Base-by-base conservation (phyloP, 768 basidiomycete species). In the Chalciporus piperatus region DNA sequence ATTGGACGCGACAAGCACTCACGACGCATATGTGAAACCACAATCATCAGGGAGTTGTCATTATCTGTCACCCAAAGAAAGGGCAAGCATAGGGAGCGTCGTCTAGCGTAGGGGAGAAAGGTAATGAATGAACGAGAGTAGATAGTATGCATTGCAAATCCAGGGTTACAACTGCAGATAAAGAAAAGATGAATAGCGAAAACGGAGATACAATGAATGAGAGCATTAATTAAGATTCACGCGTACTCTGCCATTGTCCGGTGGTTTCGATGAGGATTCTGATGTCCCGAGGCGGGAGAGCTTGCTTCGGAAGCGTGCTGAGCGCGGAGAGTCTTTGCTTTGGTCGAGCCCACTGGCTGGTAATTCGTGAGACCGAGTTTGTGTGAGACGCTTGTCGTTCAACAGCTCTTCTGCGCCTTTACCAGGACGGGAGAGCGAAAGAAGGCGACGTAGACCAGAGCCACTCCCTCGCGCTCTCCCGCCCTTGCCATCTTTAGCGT, bases 401-500 rank as follows among this genome's bases (percentile, higher is more conserved):
- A 33, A 54, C 46, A 56, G 23, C 32, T 70, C 67, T n/a, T 68
- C 67, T 28, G 59, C 61, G 22, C 69, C 69, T 51, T 55, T 69
- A 27, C 63, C 55, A 4, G 67, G 57, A 17, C 63, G 61, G n/a
- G 68, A 69, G 32, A 69, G 54, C 16, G 68, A 71, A 35, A 71
- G 51, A 22, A 69, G 59, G 22, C 68, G 67, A 33, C 68, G 66
- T 40, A 69, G 37, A 41, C 68, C 68, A 6, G 68, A 68, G 25
- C 67, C 60, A 27, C 62, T 56, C 38, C 66, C 66, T 47, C 62
- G 68, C 41, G 45, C 37, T 27, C 59, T 57, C n/a, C 51, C 32
- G 28, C 38, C 45, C 59, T 59, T 71, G 42, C 74, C 72, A 22
- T 82, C 79, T 49, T 82, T 69, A 6, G 79, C 77, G 46, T 85